phyloP scores from a whole-genome alignment of 805 yeast species.

The Suhomyces sp. region DNA sequence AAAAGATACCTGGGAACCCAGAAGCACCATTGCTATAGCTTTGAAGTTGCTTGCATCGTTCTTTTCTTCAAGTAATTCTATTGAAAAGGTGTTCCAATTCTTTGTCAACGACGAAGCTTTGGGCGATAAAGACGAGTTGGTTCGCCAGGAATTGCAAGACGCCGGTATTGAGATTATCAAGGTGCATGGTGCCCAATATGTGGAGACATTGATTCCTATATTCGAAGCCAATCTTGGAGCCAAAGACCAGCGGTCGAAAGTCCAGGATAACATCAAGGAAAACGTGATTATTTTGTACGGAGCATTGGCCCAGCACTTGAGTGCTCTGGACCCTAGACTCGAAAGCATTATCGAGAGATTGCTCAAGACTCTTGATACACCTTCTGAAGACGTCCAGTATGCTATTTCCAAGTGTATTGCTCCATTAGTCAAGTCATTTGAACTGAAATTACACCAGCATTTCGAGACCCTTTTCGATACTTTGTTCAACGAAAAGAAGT shows the following conservation, averaged over 20 bases:
- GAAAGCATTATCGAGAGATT: slow-evolving; percentile 64
- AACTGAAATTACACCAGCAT: slow-evolving; percentile 47
- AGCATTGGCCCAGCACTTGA: slow-evolving; percentile 81
- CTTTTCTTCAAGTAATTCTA: slow-evolving; percentile 31
- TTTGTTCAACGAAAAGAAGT: slow-evolving; percentile 50
- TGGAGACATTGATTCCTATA: slow-evolving; percentile 77
- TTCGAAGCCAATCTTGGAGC: slow-evolving; percentile 67
- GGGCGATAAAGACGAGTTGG: slow-evolving; percentile 70
- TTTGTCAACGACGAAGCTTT: slow-evolving; percentile 61
- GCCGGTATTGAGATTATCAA: slow-evolving; percentile 80
- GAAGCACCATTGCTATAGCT: slow-evolving; percentile 78
- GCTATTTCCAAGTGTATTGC: slow-evolving; percentile 86
- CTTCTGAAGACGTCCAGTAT: slow-evolving; percentile 85
- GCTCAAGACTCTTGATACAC: slow-evolving; percentile 73
- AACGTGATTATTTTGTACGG: slow-evolving; percentile 87
- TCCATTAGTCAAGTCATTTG: slow-evolving; percentile 67
- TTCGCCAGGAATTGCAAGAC: slow-evolving; percentile 78
- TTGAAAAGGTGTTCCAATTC: slow-evolving; percentile 58
- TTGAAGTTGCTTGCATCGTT: slow-evolving; percentile 57
- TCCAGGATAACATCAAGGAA: slow-evolving; percentile 66
- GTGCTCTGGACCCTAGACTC: slow-evolving; percentile 62
- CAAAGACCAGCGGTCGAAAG: slow-evolving; percentile 43
- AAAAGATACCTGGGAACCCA: slow-evolving; percentile 77
- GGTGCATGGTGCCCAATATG: slow-evolving; percentile 57
- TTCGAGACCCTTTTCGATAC: slow-evolving; percentile 58